A percentile compares a stretch with the other conserved stretches of the same genome.
phyloP scores from a whole-genome alignment of 495 filamentous ascomycete species.

The Penicillium bovifimosum region DNA sequence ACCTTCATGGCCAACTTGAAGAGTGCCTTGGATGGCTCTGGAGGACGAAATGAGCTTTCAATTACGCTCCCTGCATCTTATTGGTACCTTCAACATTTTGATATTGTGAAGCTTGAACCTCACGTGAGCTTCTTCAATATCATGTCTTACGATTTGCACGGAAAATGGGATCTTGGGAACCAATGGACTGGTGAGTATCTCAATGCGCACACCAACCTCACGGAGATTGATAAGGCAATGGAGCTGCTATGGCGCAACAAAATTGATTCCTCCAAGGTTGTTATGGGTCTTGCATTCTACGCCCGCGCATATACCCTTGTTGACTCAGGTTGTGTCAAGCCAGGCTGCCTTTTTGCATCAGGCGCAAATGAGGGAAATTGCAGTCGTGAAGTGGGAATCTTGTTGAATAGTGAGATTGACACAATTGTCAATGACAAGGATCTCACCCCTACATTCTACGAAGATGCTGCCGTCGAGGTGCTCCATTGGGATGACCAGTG shows the following conservation, averaged over 20 bases:
- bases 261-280: constrained; percentile 28
- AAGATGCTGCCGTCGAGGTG: constrained; percentile 23
- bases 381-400: constrained; percentile 20
- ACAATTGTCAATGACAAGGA: constrained; percentile 7
- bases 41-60: constrained; percentile 34
- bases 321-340: constrained; percentile 25
- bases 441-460: constrained; percentile 9
- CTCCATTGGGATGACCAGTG: constrained; percentile 40
- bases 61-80: constrained; percentile 34
- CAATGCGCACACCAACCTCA: constrained; percentile 34
- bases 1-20: constrained; percentile 38
- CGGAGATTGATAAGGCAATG: constrained; percentile 31
- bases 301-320: constrained; percentile 39
- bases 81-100: no score
- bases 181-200: constrained; percentile 18
- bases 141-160: constrained; percentile 47
- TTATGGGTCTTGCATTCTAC: constrained; percentile 42
- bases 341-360: constrained; percentile 22
- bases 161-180: constrained; percentile 27
- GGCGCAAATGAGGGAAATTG: constrained; percentile 27
- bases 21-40: constrained; percentile 25
- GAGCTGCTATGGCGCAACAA: constrained; percentile 37
- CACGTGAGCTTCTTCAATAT: constrained; percentile 46
- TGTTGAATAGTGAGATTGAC: constrained; percentile 19
- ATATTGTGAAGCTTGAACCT: no score